A percentile compares a stretch with the other conserved stretches of the same genome.
phyloP scores from a whole-genome alignment of 352 stramenopile genomes.

The Globisporangium polare region DNA sequence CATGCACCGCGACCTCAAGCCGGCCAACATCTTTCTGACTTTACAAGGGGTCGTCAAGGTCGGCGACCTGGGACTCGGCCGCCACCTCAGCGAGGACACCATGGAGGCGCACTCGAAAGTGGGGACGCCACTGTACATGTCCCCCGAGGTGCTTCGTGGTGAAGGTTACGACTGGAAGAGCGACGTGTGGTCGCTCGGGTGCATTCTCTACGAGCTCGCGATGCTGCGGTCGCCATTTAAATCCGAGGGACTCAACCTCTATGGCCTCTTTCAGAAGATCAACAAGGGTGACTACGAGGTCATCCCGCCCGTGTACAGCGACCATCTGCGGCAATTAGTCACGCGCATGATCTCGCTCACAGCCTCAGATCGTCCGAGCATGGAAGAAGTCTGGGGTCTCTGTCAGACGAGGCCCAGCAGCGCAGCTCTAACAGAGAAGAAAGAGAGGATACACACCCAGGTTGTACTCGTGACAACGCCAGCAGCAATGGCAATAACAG shows the following conservation, averaged over 20 bases:
- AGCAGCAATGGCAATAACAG: neutral
- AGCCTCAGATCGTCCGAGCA: slow-evolving; percentile 48
- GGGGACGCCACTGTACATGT: slow-evolving; percentile 95
- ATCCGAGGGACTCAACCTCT: slow-evolving; percentile 87
- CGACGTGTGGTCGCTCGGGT: slow-evolving; percentile 95
- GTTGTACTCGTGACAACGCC: neutral
- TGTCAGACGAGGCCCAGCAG: slow-evolving; percentile 34
- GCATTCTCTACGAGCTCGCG: slow-evolving; percentile 94
- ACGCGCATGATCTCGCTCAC: slow-evolving; percentile 73
- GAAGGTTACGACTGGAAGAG: slow-evolving; percentile 94
- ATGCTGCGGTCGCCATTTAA: slow-evolving; percentile 95
- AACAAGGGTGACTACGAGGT: slow-evolving; percentile 82
- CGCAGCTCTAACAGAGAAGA: slow-evolving; percentile 11
- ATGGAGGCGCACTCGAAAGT: slow-evolving; percentile 89
- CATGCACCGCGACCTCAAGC: slow-evolving; percentile 94
- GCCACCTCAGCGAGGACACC: slow-evolving; percentile 77
- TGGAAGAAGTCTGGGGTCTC: slow-evolving; percentile 60
- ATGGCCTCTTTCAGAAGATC: slow-evolving; percentile 91
- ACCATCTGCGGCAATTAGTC: slow-evolving; percentile 47
- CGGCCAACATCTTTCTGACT: slow-evolving; percentile 93
- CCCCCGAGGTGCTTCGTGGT: slow-evolving; percentile 90
- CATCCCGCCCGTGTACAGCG: slow-evolving; percentile 59
- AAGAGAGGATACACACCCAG: slow-evolving; percentile 9
- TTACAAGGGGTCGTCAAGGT: slow-evolving; percentile 90
- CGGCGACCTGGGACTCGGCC: slow-evolving; percentile 71